A percentile compares a stretch with the other conserved stretches of the same genome.
phyloP scores from a whole-genome alignment of 2,329 filamentous ascomycete genomes.

The Fusarium clavum region DNA sequence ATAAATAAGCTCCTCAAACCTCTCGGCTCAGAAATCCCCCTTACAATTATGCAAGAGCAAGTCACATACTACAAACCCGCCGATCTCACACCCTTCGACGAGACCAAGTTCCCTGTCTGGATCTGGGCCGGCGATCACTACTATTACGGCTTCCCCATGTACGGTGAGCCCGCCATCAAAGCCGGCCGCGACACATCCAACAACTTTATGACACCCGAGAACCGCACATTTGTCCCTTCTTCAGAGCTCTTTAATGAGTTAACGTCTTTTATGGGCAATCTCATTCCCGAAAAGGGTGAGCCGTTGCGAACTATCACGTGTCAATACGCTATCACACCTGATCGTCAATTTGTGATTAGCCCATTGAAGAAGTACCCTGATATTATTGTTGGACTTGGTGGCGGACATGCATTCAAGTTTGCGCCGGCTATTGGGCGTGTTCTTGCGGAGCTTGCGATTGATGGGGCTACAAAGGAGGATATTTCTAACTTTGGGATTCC shows the following conservation, averaged over 20 bases:
- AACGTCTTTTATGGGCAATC: slow-evolving; percentile 8
- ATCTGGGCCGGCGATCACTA: slow-evolving; percentile 27
- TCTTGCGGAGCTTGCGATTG: slow-evolving; percentile 43
- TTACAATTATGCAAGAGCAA: slow-evolving; percentile 40
- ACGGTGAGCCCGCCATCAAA: slow-evolving; percentile 36
- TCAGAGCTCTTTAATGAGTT: slow-evolving; percentile 10
- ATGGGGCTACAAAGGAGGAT: slow-evolving; percentile 32
- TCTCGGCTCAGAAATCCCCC: slow-evolving; percentile 23
- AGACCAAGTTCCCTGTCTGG: slow-evolving; percentile 30
- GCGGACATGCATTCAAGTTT: slow-evolving; percentile 44
- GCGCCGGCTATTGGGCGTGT: slow-evolving; percentile 44
- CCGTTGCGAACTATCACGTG: slow-evolving; percentile 43
- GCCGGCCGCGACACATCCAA: slow-evolving; percentile 30
- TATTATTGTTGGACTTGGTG: slow-evolving; percentile 38
- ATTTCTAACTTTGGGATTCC: slow-evolving; percentile 24
- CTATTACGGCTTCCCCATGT: slow-evolving; percentile 32
- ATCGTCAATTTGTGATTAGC: slow-evolving; percentile 42
- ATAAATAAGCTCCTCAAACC: slow-evolving; percentile 32
- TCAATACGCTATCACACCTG: slow-evolving; percentile 44
- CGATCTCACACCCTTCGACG: slow-evolving; percentile 4
- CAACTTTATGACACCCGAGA: slow-evolving; percentile 30
- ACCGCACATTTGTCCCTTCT: slow-evolving; percentile 30
- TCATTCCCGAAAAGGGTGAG: slow-evolving; percentile 23
- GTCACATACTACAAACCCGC: slow-evolving; percentile 38
- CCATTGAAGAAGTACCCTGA: slow-evolving; percentile 27